Evolutionary conservation across 768 basidiomycete species (phyloP), one percentile per base, ranked within the genome.

Genomic region (Amanita polypyramis): DNA sequence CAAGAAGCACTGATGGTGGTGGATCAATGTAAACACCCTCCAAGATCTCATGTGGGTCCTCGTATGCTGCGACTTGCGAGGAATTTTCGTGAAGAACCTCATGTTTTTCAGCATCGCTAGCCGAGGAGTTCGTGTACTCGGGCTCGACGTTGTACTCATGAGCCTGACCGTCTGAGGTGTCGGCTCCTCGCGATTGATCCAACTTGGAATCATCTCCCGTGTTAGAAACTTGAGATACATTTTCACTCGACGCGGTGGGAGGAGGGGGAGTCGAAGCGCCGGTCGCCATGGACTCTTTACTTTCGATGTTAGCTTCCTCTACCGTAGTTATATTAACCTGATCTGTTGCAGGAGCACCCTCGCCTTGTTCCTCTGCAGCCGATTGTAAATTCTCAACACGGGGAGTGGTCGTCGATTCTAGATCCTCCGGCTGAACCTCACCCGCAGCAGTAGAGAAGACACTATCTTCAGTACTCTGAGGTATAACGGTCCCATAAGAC

Each of bases 11-110:
- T 12, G 82, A 70, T 10, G 85, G 85, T 21, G 85, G 85, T 23
- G 82, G 80, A 51, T 85, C 84, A 44, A 84, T 83, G 60, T 79
- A 85, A 39, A 83, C 78, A 23, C 76, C 84, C 56, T 79, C 77
- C 20, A 74, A 78, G 45, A 78, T 74, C 60, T 77, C 73, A 58
- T 77, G 76, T n/a, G 74, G 74, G 60, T 80, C 70, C 30, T 57
- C 62, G 5, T 59, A 51, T 14, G 57, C 56, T 40, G 49, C 45
- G 15, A 49, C 37, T 37, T 51, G 43, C 33, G 51, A 20, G 23
- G 45, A 47, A 8, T 49, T 51, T 27, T 45, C 48, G 11, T 50
- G 32, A n/a, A 53, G 47, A 32, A 47, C 49, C 5, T 50, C 46
- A 37, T 46, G 44, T 36, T 54, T 50, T 4, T 45, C 43, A 29